Conservation (phyloP, 108 stramenopile species). For the Nitzschia inconspicua region DNA sequence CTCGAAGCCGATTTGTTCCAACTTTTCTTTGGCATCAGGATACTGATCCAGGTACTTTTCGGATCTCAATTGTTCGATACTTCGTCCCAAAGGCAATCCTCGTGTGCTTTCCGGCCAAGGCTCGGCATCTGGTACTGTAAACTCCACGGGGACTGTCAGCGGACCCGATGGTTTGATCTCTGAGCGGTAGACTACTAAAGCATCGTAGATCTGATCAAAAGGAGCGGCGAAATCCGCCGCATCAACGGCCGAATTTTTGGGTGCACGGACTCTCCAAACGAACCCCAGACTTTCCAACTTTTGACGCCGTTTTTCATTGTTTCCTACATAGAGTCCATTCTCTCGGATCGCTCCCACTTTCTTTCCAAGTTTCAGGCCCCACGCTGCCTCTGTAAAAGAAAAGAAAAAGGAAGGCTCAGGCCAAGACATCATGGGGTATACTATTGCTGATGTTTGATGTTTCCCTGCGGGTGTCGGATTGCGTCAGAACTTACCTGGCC, state of each 20-base stretch:
- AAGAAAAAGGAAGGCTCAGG: neutral
- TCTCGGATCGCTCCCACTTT: conserved; percentile 74
- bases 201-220: conserved; percentile 77
- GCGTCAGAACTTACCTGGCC: conserved; percentile 63
- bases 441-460: neutral
- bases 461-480: neutral
- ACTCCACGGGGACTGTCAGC: conserved; percentile 58
- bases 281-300: conserved; percentile 81
- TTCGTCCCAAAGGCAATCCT: conserved; percentile 74
- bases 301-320: conserved; percentile 55
- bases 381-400: conserved; percentile 36
- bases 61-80: conserved; percentile 49
- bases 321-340: conserved; percentile 73
- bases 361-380: conserved; percentile 76
- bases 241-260: conserved; percentile 35
- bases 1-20: conserved; percentile 39
- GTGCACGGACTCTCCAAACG: conserved; percentile 74
- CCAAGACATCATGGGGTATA: neutral
- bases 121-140: conserved; percentile 67
- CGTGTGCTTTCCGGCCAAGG: conserved; percentile 75
- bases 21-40: conserved; percentile 55
- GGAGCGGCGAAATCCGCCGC: conserved; percentile 39
- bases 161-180: conserved; percentile 46
- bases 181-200: conserved; percentile 63
- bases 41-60: conserved; percentile 60